These are phyloP conservation scores for Gymnopilus dilepis DNA, from an alignment of 768 basidiomycete species.

Conservation along the genomic window DNA sequence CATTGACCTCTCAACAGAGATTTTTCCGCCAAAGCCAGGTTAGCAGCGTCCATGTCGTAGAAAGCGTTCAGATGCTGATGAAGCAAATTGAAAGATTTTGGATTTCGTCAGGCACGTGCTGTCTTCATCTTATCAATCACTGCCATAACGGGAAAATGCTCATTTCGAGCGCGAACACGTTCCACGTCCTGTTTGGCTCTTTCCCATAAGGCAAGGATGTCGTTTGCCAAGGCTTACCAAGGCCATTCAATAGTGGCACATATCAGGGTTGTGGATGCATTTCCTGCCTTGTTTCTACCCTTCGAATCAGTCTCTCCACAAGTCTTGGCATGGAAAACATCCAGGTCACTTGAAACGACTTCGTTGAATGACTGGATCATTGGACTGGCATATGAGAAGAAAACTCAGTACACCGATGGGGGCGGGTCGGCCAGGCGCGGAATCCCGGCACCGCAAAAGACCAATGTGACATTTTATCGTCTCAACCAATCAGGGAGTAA, in stretches of 20 bases:
- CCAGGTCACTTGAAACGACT: background rate
- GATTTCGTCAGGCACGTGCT: slow-evolving; percentile 14
- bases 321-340: background rate
- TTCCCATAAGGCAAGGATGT: background rate
- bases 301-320: background rate
- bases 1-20: slow-evolving; percentile 60
- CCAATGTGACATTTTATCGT: background rate
- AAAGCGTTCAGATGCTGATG: background rate
- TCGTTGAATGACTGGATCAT: slow-evolving; percentile 2
- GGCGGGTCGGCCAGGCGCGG: slow-evolving; percentile 14
- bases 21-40: slow-evolving; percentile 49
- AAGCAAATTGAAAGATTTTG: slow-evolving; percentile 11
- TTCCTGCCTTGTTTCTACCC: no score
- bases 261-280: no score
- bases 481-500: background rate
- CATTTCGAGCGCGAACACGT: slow-evolving; percentile 9
- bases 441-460: slow-evolving; percentile 11
- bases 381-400: background rate
- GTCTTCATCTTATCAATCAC: slow-evolving; percentile 26
- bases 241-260: background rate
- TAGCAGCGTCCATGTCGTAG: slow-evolving; percentile 17
- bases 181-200: background rate
- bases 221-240: background rate
- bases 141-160: slow-evolving; percentile 16
- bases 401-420: background rate